These are phyloP conservation scores for Suillus bovinus DNA, from an alignment of 768 basidiomycete species.

Conservation along the genomic window DNA sequence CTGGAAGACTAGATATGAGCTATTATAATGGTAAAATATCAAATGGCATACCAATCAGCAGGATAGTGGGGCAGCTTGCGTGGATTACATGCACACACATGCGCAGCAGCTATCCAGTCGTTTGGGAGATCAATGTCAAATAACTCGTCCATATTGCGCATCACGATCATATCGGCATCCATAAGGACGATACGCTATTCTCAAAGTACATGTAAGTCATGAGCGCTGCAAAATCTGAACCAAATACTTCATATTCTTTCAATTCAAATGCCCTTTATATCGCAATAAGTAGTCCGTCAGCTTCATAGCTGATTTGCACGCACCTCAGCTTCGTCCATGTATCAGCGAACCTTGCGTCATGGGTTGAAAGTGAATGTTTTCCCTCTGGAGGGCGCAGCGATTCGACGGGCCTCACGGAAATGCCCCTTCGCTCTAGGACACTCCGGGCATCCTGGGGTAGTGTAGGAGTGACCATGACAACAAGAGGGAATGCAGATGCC, in stretches of 20 bases:
- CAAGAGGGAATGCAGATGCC: slow-evolving; percentile 68
- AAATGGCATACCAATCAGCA: slow-evolving; percentile 64
- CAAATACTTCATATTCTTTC: slow-evolving; percentile 59
- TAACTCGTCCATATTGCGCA: slow-evolving; percentile 81
- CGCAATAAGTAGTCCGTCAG: slow-evolving; percentile 23
- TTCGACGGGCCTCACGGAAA: slow-evolving; percentile 60
- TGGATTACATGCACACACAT: slow-evolving; percentile 96
- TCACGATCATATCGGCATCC: slow-evolving; percentile 87
- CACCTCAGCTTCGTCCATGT: slow-evolving; percentile 66
- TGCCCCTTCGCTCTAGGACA: slow-evolving; percentile 52
- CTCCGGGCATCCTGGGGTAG: slow-evolving; percentile 51
- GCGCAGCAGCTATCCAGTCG: slow-evolving; percentile 84
- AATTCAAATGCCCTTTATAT: slow-evolving; percentile 56
- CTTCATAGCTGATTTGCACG: slow-evolving; percentile 6
- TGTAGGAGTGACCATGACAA: slow-evolving; percentile 71
- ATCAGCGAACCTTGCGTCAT: slow-evolving; percentile 55
- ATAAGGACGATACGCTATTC: slow-evolving; percentile 73
- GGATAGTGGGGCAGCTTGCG: slow-evolving; percentile 85
- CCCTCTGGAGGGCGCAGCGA: slow-evolving; percentile 53
- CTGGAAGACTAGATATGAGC: slow-evolving; percentile 39
- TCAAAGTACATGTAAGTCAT: slow-evolving; percentile 10
- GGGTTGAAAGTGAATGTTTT: slow-evolving; percentile 29
- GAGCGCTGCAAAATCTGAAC: slow-evolving; percentile 12
- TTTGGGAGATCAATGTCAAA: slow-evolving; percentile 50
- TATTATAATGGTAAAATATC: background rate